Evolutionary conservation across 495 filamentous ascomycete species (phyloP).

Genomic region (Aspergillus sparsus): DNA sequence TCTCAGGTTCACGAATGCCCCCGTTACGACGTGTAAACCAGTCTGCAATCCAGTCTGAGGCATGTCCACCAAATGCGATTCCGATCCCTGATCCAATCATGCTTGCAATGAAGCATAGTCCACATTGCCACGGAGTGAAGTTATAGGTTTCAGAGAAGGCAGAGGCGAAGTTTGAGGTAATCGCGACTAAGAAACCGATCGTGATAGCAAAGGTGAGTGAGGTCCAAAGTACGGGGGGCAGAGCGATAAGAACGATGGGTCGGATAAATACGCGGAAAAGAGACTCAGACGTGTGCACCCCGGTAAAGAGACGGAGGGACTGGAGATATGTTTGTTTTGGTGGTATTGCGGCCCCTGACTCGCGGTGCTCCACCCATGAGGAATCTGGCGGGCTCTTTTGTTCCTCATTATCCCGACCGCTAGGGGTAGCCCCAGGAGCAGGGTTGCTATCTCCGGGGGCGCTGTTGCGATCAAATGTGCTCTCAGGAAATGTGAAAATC

Average conservation of each 20-base stretch:
- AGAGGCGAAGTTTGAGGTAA: conserved; percentile 51
- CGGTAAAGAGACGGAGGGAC: conserved; percentile 39
- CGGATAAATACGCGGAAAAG: conserved; percentile 50
- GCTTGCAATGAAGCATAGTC: conserved; percentile 50
- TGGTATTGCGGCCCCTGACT: conserved; percentile 1
- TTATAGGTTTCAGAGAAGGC: conserved; percentile 37
- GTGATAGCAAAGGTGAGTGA: conserved; percentile 51
- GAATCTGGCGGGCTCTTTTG: conserved; percentile 18
- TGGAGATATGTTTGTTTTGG: conserved; percentile 34
- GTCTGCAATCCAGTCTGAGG: conserved; percentile 54
- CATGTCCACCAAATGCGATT: conserved; percentile 49
- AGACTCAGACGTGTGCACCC: conserved; percentile 44
- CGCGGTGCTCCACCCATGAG: not conserved
- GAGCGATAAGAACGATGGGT: conserved; percentile 46
- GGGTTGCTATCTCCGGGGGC: not conserved
- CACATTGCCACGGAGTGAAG: conserved; percentile 47
- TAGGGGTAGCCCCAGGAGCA: not conserved
- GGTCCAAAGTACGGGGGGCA: conserved; percentile 54
- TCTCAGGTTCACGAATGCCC: conserved; percentile 57
- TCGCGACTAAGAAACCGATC: conserved; percentile 54
- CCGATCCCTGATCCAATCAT: conserved; percentile 52
- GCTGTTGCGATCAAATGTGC: conserved; percentile 33
- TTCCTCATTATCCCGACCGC: not conserved
- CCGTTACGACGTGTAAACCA: conserved; percentile 51
- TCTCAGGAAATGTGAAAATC: conserved; percentile 57